These are phyloP conservation scores for Penicillium concentricum DNA, from an alignment of 2,329 filamentous ascomycete species.

Conservation along the genomic window DNA sequence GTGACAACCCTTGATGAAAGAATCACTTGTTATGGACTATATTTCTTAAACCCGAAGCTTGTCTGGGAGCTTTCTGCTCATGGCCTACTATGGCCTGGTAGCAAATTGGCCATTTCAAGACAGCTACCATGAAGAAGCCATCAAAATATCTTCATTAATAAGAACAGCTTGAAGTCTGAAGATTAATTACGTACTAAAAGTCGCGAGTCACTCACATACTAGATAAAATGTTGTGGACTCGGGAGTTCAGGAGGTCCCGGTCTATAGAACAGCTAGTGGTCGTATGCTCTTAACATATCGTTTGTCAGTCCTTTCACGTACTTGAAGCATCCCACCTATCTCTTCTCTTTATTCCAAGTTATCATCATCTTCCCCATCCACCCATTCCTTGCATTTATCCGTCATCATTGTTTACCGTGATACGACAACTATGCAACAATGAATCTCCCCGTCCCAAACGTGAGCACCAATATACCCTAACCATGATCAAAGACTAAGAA, in stretches of 20 bases:
- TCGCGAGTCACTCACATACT: not conserved
- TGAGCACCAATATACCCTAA: not conserved
- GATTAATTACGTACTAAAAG: too few species aligned
- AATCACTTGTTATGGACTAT: too few species aligned
- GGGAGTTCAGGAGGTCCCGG: not conserved
- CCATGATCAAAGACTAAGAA: not conserved
- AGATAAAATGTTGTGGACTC: not conserved
- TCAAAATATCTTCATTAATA: too few species aligned
- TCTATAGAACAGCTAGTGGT: not conserved
- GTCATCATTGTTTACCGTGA: not conserved
- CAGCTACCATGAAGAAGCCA: not conserved
- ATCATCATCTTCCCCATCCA: not conserved
- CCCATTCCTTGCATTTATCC: not conserved
- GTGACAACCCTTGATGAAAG: not conserved
- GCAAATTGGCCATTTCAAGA: too few species aligned
- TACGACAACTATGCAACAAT: not conserved
- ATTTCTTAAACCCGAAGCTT: not conserved
- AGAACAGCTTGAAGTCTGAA: not conserved
- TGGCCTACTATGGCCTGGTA: not conserved
- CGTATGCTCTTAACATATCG: too few species aligned
- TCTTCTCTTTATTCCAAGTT: not conserved
- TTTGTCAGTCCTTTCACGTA: not conserved
- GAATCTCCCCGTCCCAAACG: not conserved
- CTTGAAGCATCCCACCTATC: too few species aligned
- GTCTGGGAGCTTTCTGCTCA: not conserved